Conservation (phyloP, 352 stramenopile species). For the Elongisporangium undulatum region DNA sequence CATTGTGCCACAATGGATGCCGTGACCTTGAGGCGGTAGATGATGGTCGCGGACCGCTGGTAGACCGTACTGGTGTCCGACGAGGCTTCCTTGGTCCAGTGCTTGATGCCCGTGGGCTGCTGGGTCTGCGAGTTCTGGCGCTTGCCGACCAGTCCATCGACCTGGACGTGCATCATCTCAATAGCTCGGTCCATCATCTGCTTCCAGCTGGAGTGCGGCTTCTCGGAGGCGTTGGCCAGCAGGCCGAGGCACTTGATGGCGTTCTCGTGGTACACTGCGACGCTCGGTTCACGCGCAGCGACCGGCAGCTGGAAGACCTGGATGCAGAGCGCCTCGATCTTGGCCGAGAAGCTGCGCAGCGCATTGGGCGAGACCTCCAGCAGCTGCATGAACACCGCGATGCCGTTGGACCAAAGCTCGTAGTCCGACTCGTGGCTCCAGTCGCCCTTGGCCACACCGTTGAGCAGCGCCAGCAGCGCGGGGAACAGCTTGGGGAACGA, state of each 20-base stretch:
- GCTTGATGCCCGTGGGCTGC: conserved; percentile 41
- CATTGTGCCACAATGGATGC: conserved; percentile 33
- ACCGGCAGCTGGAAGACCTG: conserved; percentile 24
- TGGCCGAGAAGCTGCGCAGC: conserved; percentile 46
- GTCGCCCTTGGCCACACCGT: conserved; percentile 22
- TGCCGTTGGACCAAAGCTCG: conserved; percentile 20
- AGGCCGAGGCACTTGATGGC: conserved; percentile 39
- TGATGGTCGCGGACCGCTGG: conserved; percentile 40
- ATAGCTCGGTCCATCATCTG: conserved; percentile 57
- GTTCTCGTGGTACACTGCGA: conserved; percentile 11
- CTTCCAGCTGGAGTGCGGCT: conserved; percentile 56
- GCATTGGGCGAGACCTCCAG: conserved; percentile 49
- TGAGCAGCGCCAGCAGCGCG: conserved; percentile 36
- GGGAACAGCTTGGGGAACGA: conserved; percentile 57
- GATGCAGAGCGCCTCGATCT: conserved; percentile 56
- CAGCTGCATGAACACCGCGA: conserved; percentile 44
- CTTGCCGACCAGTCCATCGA: conserved; percentile 64
- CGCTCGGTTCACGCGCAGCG: conserved; percentile 13
- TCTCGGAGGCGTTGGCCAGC: conserved; percentile 60
- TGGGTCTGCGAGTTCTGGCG: conserved; percentile 17
- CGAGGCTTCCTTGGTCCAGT: conserved; percentile 48
- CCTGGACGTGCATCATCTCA: conserved; percentile 56
- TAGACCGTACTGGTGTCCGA: conserved; percentile 39
- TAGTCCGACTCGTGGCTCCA: conserved; percentile 15
- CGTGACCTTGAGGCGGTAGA: conserved; percentile 34